Evolutionary conservation across 768 basidiomycete genomes (phyloP), one percentile per base, ranked within the genome.

Genomic region (Rossbeevera mucosa): DNA sequence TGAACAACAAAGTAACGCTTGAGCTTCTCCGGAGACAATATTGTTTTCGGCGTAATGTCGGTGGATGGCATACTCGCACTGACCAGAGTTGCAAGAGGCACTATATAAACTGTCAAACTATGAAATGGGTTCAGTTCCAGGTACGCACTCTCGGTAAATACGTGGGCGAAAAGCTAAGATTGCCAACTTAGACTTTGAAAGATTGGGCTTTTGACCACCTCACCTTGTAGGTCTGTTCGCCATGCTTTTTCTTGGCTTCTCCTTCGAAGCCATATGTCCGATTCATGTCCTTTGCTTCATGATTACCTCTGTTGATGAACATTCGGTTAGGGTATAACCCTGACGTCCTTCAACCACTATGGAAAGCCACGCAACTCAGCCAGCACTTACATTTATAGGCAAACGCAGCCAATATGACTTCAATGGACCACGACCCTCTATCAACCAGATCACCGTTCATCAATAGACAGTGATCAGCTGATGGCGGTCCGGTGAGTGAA

Each of bases 371-470:
- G 46, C 18, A 48, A 11, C 41, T 36, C 47, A 22, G 40, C 38
- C 16, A 25, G 45, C 7, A 53, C 85, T 64, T 59, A 87, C 91
- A 98, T 77, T 99, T 99, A 72, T 88, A 96, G 11, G 94, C 91
- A 64, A 99, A 91, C 5, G 94, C 86, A 14, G 89, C 85, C 55
- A 98, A 72, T 53, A 94, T 93, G 52, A 98, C 91, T 70, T 94
- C 93, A 51, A 91, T 85, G 11, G 88, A 91, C 91, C 91, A 94
- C 24, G 88, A 91, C n/a, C 94, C 94, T 55, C 95, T 83, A 69
- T 99, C 95, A 31, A 99, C 95, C 44, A 98, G 85, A 75, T 99
- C 95, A 9, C 94, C 91, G 66, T 92, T 93, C 86, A 94, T 93
- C 47, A 94, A 71, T 44, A 94, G 67, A 60, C 85, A 86, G 59